Conservation (phyloP, 345 rosid genomes). For the Murraya paniculata region DNA sequence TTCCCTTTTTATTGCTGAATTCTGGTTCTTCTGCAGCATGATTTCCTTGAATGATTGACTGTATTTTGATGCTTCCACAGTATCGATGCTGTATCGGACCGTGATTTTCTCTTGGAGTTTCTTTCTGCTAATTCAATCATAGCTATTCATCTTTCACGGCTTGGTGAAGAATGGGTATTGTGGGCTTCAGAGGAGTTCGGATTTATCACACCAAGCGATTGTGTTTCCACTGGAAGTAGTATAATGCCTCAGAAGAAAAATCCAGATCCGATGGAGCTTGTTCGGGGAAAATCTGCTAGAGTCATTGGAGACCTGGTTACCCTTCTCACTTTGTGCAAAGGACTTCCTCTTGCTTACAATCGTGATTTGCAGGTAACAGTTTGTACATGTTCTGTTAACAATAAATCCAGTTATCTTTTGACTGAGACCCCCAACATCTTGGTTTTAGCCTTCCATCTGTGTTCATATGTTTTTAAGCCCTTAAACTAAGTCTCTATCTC, state of each 20-base stretch:
- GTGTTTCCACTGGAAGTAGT: conserved; percentile 94
- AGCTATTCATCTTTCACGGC: conserved; percentile 82
- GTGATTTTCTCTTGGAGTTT: conserved; percentile 89
- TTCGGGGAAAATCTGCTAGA: conserved; percentile 89
- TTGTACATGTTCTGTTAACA: not conserved
- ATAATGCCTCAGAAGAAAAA: conserved; percentile 99
- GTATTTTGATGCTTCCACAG: conserved; percentile 30
- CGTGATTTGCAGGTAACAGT: conserved; percentile 82
- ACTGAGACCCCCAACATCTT: not conserved
- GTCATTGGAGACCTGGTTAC: conserved; percentile 82
- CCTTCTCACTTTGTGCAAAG: conserved; percentile 86
- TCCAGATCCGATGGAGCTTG: conserved; percentile 99
- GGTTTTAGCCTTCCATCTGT: not conserved
- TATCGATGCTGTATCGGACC: conserved; percentile 94
- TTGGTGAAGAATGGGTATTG: conserved; percentile 97
- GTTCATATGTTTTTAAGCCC: not conserved
- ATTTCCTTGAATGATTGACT: not conserved
- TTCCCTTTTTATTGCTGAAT: not conserved
- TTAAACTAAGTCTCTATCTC: not conserved
- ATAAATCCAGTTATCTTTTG: not conserved
- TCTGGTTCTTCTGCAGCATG: not conserved
- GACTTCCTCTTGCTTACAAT: conserved; percentile 94
- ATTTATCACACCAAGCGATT: conserved; percentile 81
- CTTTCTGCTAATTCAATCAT: conserved; percentile 70
- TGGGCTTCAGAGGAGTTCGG: conserved; percentile 99